These are phyloP conservation scores for Mycocentrospora acerina DNA, from an alignment of 2,329 filamentous ascomycete species.

Conservation along the genomic window DNA sequence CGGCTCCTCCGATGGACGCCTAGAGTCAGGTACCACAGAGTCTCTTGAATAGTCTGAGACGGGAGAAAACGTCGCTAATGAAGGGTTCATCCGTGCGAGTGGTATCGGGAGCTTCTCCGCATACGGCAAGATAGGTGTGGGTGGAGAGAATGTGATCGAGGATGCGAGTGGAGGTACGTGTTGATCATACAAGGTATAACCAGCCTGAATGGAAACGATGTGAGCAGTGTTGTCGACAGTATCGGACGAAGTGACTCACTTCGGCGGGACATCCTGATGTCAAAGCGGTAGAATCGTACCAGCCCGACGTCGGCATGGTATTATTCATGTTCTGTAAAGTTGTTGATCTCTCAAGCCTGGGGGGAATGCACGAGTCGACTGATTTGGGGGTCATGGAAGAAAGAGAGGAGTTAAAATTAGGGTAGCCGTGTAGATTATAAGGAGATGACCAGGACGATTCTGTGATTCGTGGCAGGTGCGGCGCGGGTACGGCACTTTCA, in stretches of 20 bases:
- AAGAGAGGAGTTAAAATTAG: slow-evolving; percentile 29
- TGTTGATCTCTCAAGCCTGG: slow-evolving; percentile 28
- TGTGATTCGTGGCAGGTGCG: slow-evolving; percentile 32
- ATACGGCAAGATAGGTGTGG: slow-evolving; percentile 23
- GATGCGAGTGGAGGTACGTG: slow-evolving; percentile 37
- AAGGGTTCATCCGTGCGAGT: slow-evolving; percentile 18
- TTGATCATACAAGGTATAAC: slow-evolving; percentile 33
- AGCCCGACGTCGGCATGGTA: slow-evolving; percentile 26
- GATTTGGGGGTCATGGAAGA: slow-evolving; percentile 37
- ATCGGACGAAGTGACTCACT: slow-evolving; percentile 25
- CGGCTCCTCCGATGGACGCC: slow-evolving; percentile 22
- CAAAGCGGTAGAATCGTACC: slow-evolving; percentile 34
- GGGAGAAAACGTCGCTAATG: slow-evolving; percentile 32
- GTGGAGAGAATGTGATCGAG: slow-evolving; percentile 26
- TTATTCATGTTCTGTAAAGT: slow-evolving; percentile 26
- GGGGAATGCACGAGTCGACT: slow-evolving; percentile 31
- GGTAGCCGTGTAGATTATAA: slow-evolving; percentile 27
- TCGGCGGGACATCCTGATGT: slow-evolving; percentile 30
- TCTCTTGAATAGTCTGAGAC: slow-evolving; percentile 31
- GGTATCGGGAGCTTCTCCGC: slow-evolving; percentile 22
- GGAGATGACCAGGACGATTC: slow-evolving; percentile 31
- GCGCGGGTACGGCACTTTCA: slow-evolving; percentile 38
- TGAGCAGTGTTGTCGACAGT: slow-evolving; percentile 12
- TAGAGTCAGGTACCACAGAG: slow-evolving; percentile 23
- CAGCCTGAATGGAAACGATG: slow-evolving; percentile 13